phyloP scores from a whole-genome alignment of 257 asterid genomes.

The Nicotiana obtusifolia region DNA sequence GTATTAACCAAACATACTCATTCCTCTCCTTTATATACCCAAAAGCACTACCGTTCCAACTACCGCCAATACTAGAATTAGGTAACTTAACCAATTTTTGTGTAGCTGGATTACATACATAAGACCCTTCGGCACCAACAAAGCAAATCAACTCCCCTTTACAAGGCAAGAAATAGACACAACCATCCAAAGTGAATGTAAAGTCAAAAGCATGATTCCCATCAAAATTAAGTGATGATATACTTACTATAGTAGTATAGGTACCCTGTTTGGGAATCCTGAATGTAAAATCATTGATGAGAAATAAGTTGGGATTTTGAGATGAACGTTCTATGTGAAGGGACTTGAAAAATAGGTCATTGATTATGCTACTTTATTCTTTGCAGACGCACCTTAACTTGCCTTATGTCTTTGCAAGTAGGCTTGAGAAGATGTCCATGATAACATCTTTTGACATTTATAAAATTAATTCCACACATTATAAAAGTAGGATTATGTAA shows the following conservation, averaged over 20 bases:
- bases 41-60: slow-evolving; percentile 45
- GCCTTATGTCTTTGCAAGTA: slow-evolving; percentile 40
- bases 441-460: slow-evolving; percentile 36
- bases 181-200: slow-evolving; percentile 28
- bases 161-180: slow-evolving; percentile 50
- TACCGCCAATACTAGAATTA: slow-evolving; percentile 45
- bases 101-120: slow-evolving; percentile 49
- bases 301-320: slow-evolving; percentile 30
- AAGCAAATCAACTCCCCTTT: slow-evolving; percentile 53
- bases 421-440: slow-evolving; percentile 36
- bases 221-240: slow-evolving; percentile 34
- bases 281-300: not conserved
- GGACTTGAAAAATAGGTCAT: slow-evolving; percentile 32
- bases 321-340: slow-evolving; percentile 22
- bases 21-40: too few species aligned
- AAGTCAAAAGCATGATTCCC: slow-evolving; percentile 39
- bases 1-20: too few species aligned
- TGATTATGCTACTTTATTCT: slow-evolving; percentile 39
- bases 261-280: not conserved
- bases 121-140: slow-evolving; percentile 50
- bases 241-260: not conserved
- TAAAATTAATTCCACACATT: too few species aligned
- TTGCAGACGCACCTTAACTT: slow-evolving; percentile 53
- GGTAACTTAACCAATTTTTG: slow-evolving; percentile 43
- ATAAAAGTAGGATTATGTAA: too few species aligned